phyloP scores from a whole-genome alignment of 2,329 filamentous ascomycete species.

The Botrytis squamosa region DNA sequence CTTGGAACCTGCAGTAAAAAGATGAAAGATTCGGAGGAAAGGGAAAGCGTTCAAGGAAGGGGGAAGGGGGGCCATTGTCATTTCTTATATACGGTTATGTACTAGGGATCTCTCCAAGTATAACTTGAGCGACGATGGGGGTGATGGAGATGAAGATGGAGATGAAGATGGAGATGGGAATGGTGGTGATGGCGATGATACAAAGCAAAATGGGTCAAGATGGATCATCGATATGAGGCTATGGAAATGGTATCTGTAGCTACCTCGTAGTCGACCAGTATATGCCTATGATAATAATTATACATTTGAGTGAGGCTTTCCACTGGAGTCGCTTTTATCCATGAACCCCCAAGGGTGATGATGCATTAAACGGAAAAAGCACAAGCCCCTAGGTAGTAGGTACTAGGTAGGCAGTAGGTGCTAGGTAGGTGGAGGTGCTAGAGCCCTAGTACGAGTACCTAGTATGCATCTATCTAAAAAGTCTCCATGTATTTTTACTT shows the following conservation, averaged over 20 bases:
- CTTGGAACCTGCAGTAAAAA: slow-evolving; percentile 5
- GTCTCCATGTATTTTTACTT: neutral
- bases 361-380: neutral
- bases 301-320: neutral
- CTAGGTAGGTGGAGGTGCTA: neutral
- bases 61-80: neutral
- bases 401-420: too few species aligned
- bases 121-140: neutral
- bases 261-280: neutral
- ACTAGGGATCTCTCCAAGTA: neutral
- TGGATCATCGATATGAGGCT: neutral
- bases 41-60: neutral
- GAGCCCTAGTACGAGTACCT: too few species aligned
- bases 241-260: neutral
- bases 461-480: neutral
- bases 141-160: too few species aligned
- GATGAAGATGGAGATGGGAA: too few species aligned
- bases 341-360: neutral
- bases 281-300: neutral
- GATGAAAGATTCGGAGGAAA: neutral
- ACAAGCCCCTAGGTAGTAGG: neutral
- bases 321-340: neutral
- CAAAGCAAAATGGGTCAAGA: neutral
- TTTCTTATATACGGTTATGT: neutral
- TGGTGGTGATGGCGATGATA: neutral